Evolutionary conservation across 768 basidiomycete genomes (phyloP).

Genomic region (Piloderma croceum): DNA sequence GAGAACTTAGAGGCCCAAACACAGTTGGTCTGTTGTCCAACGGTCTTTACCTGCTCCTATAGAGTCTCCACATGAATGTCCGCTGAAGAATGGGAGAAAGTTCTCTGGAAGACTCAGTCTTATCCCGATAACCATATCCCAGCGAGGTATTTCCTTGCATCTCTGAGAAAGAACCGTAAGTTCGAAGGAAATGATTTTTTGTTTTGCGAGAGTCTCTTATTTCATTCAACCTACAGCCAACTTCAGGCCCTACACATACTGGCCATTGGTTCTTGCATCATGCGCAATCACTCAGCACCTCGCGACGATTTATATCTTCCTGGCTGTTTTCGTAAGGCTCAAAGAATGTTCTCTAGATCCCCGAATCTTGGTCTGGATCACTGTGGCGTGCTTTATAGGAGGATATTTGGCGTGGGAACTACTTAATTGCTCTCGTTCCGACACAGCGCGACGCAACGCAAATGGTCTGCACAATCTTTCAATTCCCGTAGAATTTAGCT

Average conservation of each 20-base stretch:
- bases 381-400: slow-evolving; percentile 49
- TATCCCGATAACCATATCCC: slow-evolving; percentile 88
- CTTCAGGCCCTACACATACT: slow-evolving; percentile 73
- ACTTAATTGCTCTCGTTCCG: slow-evolving; percentile 30
- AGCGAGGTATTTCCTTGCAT: slow-evolving; percentile 63
- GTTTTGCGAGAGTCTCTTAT: too few species aligned
- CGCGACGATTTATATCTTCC: slow-evolving; percentile 73
- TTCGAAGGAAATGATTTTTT: too few species aligned
- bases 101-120: slow-evolving; percentile 72
- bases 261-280: slow-evolving; percentile 62
- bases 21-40: too few species aligned
- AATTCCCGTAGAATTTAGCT: background rate
- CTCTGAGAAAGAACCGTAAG: slow-evolving; percentile 75
- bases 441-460: background rate
- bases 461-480: background rate
- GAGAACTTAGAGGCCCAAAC: too few species aligned
- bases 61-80: slow-evolving; percentile 21
- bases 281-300: slow-evolving; percentile 83
- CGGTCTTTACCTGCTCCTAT: background rate
- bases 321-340: slow-evolving; percentile 72
- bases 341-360: slow-evolving; percentile 62
- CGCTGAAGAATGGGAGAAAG: slow-evolving; percentile 52
- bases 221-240: too few species aligned
- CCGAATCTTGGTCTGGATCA: slow-evolving; percentile 60
- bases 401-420: slow-evolving; percentile 65